Evolutionary conservation across 768 basidiomycete genomes (phyloP).

Genomic region (Mycena epipterygia): DNA sequence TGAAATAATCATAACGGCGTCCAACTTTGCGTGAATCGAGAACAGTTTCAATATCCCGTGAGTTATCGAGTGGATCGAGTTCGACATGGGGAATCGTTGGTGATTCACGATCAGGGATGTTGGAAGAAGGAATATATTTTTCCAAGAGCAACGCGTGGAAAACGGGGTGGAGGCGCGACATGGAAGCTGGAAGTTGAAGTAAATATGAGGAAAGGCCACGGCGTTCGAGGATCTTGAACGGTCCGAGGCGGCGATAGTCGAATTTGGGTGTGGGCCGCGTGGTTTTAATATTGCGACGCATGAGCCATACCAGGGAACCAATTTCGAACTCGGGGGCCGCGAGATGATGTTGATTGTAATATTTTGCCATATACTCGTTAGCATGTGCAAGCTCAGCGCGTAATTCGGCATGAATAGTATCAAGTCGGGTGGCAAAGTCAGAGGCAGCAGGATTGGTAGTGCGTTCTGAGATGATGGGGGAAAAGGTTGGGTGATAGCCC

Average conservation of each 20-base stretch:
- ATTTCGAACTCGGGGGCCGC: constrained; percentile 45
- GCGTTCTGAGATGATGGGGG: constrained; percentile 43
- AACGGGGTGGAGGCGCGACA: constrained; percentile 53
- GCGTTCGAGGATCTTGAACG: constrained; percentile 33
- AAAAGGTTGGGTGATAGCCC: constrained; percentile 49
- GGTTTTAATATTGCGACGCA: constrained; percentile 53
- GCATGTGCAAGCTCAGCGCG: constrained; percentile 46
- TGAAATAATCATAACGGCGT: no score
- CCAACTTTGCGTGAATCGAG: no score
- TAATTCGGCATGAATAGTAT: constrained; percentile 54
- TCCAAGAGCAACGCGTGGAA: constrained; percentile 53
- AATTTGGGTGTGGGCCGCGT: constrained; percentile 56
- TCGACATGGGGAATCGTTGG: no score
- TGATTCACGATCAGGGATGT: no score
- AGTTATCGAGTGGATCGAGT: no score
- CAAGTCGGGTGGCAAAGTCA: no score
- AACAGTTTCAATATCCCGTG: no score
- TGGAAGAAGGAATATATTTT: constrained; percentile 23
- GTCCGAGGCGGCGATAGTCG: constrained; percentile 48
- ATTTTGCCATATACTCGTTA: constrained; percentile 34
- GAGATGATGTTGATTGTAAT: constrained; percentile 41
- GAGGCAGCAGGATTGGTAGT: constrained; percentile 46
- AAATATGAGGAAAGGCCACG: neutral
- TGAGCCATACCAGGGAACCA: constrained; percentile 54
- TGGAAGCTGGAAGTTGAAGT: constrained; percentile 43